Percentiles rank a stretch among this genome's conserved stretches.
phyloP scores from a whole-genome alignment of 345 rosid species.

The Syzygium grande region DNA sequence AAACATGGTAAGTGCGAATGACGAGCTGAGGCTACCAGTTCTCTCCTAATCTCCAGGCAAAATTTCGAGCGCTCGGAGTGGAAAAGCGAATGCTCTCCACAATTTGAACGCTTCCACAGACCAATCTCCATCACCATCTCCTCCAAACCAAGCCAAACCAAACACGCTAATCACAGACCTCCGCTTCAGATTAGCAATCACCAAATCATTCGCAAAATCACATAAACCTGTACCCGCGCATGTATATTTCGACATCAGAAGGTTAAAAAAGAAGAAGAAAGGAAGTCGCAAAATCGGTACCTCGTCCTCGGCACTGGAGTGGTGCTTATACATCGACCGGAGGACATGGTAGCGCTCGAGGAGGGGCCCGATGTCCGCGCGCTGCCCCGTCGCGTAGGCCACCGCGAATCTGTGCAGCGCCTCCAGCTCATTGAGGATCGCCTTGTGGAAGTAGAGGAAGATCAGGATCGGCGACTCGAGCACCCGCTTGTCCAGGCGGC shows the following conservation, averaged over 20 bases:
- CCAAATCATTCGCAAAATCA: neutral
- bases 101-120: neutral
- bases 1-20: neutral
- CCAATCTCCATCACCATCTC: neutral
- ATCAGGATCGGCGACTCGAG: constrained; percentile 69
- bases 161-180: neutral
- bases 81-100: neutral
- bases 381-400: constrained; percentile 60
- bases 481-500: constrained; percentile 17
- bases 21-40: neutral
- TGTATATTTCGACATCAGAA: neutral
- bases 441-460: constrained; percentile 76
- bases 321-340: constrained; percentile 67
- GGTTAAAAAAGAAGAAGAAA: neutral
- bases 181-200: neutral
- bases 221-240: neutral
- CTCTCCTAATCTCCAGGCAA: neutral
- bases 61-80: neutral
- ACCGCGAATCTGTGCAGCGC: constrained; percentile 67
- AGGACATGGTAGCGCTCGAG: constrained; percentile 61
- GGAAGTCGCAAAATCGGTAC: constrained; percentile 10
- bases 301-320: constrained; percentile 90
- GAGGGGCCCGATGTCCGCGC: constrained; percentile 39
- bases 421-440: constrained; percentile 75
- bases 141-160: neutral